Conservation (phyloP, 106 monocot genomes). For the Ottelia alismoides region DNA sequence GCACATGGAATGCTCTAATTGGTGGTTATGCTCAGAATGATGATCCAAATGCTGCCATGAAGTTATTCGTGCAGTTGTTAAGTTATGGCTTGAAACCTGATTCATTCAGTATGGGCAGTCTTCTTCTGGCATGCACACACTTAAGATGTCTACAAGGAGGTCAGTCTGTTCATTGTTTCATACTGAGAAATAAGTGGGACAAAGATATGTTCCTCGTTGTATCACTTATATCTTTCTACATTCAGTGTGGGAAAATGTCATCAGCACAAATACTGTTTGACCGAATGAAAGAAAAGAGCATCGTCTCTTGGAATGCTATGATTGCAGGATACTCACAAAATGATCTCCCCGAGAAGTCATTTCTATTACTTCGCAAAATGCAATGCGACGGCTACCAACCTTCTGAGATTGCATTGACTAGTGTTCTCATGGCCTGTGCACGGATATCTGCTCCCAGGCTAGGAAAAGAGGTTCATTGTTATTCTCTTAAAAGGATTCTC, state of each 20-base stretch:
- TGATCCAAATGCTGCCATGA: slow-evolving; percentile 34
- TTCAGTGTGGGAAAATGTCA: slow-evolving; percentile 30
- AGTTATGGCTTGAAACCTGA: slow-evolving; percentile 32
- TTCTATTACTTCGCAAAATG: slow-evolving; percentile 43
- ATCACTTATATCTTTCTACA: slow-evolving; percentile 51
- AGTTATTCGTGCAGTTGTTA: slow-evolving; percentile 33
- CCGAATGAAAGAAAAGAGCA: slow-evolving; percentile 28
- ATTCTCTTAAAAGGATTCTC: slow-evolving; percentile 28
- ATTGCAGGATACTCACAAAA: slow-evolving; percentile 55
- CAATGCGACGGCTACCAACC: slow-evolving; percentile 14
- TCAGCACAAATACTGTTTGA: slow-evolving; percentile 32
- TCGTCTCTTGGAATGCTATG: slow-evolving; percentile 63
- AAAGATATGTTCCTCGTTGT: slow-evolving; percentile 46
- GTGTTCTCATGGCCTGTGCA: slow-evolving; percentile 32
- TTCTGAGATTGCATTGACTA: slow-evolving; percentile 32
- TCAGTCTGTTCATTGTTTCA: slow-evolving; percentile 43
- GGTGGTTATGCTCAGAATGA: slow-evolving; percentile 69
- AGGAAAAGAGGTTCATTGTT: slow-evolving; percentile 51
- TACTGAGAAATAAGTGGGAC: slow-evolving; percentile 37
- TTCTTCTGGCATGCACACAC: slow-evolving; percentile 40
- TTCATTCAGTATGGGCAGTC: slow-evolving; percentile 53
- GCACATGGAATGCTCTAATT: slow-evolving; percentile 62
- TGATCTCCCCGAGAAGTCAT: slow-evolving; percentile 24
- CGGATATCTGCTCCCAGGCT: slow-evolving; percentile 32
- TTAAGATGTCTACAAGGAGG: slow-evolving; percentile 23